These are phyloP conservation scores for Camellia granthamiana DNA, from an alignment of 148 eudicot species.

Conservation along the genomic window DNA sequence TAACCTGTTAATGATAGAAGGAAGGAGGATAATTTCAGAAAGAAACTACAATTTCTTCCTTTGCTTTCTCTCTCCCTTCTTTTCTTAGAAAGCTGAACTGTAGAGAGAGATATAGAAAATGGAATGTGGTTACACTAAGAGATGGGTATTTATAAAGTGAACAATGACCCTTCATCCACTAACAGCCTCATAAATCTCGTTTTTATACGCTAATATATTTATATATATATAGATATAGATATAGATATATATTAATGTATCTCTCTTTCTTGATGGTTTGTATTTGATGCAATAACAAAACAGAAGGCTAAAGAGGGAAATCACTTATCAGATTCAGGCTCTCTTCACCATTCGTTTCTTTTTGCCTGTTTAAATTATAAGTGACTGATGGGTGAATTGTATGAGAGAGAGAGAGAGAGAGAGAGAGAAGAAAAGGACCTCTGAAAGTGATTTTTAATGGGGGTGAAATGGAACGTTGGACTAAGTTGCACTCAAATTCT, in stretches of 20 bases:
- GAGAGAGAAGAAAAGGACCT: conserved; percentile 29
- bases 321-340: conserved; percentile 13
- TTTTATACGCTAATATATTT: conserved; percentile 14
- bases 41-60: conserved; percentile 9
- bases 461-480: conserved; percentile 43
- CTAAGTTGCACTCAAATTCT: conserved; percentile 24
- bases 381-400: conserved; percentile 14
- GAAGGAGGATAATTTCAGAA: neutral
- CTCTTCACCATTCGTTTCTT: conserved; percentile 13
- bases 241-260: neutral
- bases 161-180: conserved; percentile 30
- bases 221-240: neutral
- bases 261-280: conserved; percentile 8
- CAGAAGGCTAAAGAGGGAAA: conserved; percentile 17
- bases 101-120: conserved; percentile 26
- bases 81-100: conserved; percentile 24
- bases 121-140: conserved; percentile 33
- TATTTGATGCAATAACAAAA: conserved; percentile 14
- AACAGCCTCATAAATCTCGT: conserved; percentile 14
- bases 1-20: conserved; percentile 11
- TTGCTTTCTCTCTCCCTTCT: conserved; percentile 25
- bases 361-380: neutral
- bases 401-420: neutral
- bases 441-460: conserved; percentile 40
- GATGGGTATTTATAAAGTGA: conserved; percentile 61